A percentile compares a stretch with the other conserved stretches of the same genome.
Conservation (phyloP, 148 eudicot species). For the Nyssa sinensis region DNA sequence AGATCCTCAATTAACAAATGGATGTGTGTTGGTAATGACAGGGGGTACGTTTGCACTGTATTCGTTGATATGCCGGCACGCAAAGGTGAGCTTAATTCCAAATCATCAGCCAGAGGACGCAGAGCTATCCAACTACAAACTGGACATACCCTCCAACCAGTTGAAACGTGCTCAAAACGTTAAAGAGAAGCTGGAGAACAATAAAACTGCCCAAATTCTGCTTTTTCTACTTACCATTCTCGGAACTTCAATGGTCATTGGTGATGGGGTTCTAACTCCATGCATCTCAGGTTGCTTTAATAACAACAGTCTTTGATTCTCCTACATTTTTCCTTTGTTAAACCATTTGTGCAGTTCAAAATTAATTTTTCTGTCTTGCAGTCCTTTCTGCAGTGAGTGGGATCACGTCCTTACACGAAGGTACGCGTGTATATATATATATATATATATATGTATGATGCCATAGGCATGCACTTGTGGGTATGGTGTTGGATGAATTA, state of each 20-base stretch:
- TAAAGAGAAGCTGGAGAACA: conserved; percentile 27
- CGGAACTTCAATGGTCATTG: conserved; percentile 44
- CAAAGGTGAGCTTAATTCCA: conserved; percentile 38
- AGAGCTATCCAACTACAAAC: conserved; percentile 27
- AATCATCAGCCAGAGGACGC: conserved; percentile 38
- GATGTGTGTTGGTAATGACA: background rate
- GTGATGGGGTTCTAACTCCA: conserved; percentile 20
- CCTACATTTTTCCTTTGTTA: background rate
- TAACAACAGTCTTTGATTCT: too few species aligned
- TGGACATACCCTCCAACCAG: conserved; percentile 21
- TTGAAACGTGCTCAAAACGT: conserved; percentile 23
- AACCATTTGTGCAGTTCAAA: too few species aligned
- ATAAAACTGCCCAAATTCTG: conserved; percentile 21
- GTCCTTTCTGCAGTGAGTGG: conserved; percentile 48
- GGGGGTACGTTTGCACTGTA: conserved; percentile 51
- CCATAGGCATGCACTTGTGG: too few species aligned
- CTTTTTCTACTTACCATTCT: conserved; percentile 37
- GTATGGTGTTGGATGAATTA: too few species aligned
- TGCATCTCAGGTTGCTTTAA: conserved; percentile 31
- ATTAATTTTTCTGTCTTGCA: conserved; percentile 6
- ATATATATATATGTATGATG: too few species aligned
- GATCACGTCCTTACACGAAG: conserved; percentile 21
- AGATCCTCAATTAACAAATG: too few species aligned
- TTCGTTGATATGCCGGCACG: conserved; percentile 34
- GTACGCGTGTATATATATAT: background rate